phyloP scores from a whole-genome alignment of 2,329 filamentous ascomycete genomes.

The Fusarium continuum region DNA sequence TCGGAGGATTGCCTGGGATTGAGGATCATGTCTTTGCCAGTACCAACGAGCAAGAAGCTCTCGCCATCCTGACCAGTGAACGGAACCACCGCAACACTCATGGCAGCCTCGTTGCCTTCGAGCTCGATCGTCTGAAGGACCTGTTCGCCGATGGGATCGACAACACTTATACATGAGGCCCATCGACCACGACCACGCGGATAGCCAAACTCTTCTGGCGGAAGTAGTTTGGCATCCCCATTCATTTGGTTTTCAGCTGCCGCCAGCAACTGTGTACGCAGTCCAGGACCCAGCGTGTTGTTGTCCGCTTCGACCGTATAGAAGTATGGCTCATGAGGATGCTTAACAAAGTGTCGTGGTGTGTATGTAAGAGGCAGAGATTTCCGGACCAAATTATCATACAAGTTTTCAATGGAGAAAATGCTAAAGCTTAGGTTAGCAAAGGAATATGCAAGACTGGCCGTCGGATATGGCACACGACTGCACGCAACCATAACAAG shows the following conservation, averaged over 20 bases:
- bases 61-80: constrained; percentile 92
- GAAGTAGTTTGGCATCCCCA: constrained; percentile 74
- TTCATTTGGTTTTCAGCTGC: constrained; percentile 77
- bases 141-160: constrained; percentile 82
- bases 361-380: constrained; percentile 89
- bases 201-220: constrained; percentile 88
- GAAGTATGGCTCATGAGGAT: constrained; percentile 88
- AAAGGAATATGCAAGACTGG: no score
- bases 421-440: no score
- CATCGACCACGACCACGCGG: constrained; percentile 85
- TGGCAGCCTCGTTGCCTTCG: constrained; percentile 90
- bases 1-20: constrained; percentile 78
- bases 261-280: constrained; percentile 76
- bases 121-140: constrained; percentile 84
- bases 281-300: constrained; percentile 84
- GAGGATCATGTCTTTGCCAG: constrained; percentile 87
- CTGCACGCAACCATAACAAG: no score
- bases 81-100: constrained; percentile 83
- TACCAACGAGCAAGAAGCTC: constrained; percentile 93
- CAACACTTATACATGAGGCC: constrained; percentile 93
- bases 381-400: constrained; percentile 93
- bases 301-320: constrained; percentile 96
- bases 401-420: constrained; percentile 76
- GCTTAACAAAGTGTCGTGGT: constrained; percentile 84
- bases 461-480: no score